Percentiles rank a stretch among this genome's conserved stretches.
Evolutionary conservation across 176 grass and related monocot species (phyloP).

Genomic region (Oryza punctata): DNA sequence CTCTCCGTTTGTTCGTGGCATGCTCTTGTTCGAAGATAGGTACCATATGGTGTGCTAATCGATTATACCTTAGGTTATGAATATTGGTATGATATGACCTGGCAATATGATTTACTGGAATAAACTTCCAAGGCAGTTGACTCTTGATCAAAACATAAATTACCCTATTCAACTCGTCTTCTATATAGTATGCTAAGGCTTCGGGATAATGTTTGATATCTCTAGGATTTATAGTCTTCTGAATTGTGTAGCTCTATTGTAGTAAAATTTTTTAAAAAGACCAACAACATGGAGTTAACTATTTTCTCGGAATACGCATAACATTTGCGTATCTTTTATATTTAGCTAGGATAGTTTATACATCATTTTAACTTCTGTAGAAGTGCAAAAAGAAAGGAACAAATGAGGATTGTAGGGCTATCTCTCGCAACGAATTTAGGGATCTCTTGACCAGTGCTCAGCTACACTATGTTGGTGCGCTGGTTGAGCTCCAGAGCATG

Average conservation of each 20-base stretch:
- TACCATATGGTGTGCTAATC: not conserved
- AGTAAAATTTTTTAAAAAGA: not conserved
- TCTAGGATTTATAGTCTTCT: not conserved
- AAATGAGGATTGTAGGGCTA: no score
- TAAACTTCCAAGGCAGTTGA: no score
- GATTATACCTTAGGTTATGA: not conserved
- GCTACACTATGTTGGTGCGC: no score
- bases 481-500: no score
- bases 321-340: no score
- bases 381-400: no score
- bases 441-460: no score
- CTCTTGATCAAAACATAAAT: not conserved
- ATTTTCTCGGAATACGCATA: no score
- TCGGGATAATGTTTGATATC: not conserved
- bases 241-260: not conserved
- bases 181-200: not conserved
- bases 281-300: no score
- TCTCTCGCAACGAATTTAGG: no score
- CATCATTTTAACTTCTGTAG: no score
- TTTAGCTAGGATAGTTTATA: no score
- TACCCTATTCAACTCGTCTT: not conserved
- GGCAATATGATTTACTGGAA: not conserved
- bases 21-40: not conserved
- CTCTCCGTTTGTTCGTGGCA: not conserved
- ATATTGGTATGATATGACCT: not conserved